Evolutionary conservation across 345 rosid species (phyloP), one percentile per base, ranked within the genome.

Genomic region (Populus euphratica): DNA sequence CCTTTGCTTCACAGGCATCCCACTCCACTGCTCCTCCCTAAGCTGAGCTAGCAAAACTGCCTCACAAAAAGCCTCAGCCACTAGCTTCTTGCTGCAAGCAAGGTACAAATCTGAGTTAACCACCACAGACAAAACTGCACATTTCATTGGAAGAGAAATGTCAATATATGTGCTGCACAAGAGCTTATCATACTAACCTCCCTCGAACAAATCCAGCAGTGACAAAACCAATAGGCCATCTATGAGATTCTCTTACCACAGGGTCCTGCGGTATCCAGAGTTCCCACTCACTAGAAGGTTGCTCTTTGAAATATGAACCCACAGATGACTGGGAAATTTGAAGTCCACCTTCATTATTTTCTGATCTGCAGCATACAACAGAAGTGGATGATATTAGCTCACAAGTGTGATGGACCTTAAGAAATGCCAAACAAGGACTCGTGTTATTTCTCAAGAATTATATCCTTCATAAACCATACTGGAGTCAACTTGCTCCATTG

Each of bases 141-240:
- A 44, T 17, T 31, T 49, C 38, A 17, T 3, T 27, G 35, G 27
- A 62, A 23, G 8, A 2, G n/a, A 13, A 17, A 21, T 41, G 18
- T 17, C 44, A 76, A 16, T 12, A 20, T n/a, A 27, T n/a, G 69
- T 23, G 16, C 52, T 6, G 21, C 54, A 39, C 44, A 47, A 77
- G 69, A 23, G 33, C 47, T 5, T 44, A 47, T 31, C 56, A 61
- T 14, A 79, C 90, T 81, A 75, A 95, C 97, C 96, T 93, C 70
- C 99, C 98, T 72, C 86, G 79, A 62, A 92, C 89, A 81, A 90
- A 90, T 69, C 99, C 99, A 41, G 96, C 86, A 18, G 97, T 91
- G 29, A 92, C 88, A 76, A 95, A 93, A 74, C 99, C 99, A 21
- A 95, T 83, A 33, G 97, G 94, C 89, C 88, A 89, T 71, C 93